A percentile compares a stretch with the other conserved stretches of the same genome.
Conservation (phyloP, 768 basidiomycete species). For the Mycena galericulata region DNA sequence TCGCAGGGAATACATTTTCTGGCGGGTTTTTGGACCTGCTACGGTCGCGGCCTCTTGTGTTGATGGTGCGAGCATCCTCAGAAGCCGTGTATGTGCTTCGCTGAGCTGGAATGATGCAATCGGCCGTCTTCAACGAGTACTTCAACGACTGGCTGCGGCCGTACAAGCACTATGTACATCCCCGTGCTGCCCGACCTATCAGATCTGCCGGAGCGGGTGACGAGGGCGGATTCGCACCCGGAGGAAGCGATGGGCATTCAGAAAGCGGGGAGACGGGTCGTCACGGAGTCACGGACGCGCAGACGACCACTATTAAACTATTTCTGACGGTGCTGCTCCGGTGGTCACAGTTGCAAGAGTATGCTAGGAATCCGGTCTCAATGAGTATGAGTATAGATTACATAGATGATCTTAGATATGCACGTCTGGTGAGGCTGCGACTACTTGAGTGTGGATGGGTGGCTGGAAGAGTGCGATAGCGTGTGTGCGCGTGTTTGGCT, state of each 20-base stretch:
- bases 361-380: not conserved
- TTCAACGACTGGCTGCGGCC: not conserved
- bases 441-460: not conserved
- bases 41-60: not conserved
- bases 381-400: not conserved
- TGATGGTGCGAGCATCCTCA: conserved; percentile 19
- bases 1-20: conserved; percentile 7
- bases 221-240: not conserved
- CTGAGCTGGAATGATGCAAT: too few relatives aligned
- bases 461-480: too few relatives aligned
- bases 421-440: not conserved
- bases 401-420: not conserved
- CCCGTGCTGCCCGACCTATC: not conserved
- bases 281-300: conserved; percentile 17
- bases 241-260: conserved; percentile 19
- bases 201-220: not conserved
- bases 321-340: conserved; percentile 13
- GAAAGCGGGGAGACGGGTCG: not conserved
- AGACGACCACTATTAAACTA: not conserved
- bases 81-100: too few relatives aligned
- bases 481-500: too few relatives aligned
- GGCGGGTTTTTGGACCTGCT: not conserved
- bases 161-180: not conserved
- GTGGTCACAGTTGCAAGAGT: conserved; percentile 20
- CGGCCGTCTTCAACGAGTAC: not conserved